Evolutionary conservation across 2,329 filamentous ascomycete genomes (phyloP).

Genomic region (Neonectria punicea): DNA sequence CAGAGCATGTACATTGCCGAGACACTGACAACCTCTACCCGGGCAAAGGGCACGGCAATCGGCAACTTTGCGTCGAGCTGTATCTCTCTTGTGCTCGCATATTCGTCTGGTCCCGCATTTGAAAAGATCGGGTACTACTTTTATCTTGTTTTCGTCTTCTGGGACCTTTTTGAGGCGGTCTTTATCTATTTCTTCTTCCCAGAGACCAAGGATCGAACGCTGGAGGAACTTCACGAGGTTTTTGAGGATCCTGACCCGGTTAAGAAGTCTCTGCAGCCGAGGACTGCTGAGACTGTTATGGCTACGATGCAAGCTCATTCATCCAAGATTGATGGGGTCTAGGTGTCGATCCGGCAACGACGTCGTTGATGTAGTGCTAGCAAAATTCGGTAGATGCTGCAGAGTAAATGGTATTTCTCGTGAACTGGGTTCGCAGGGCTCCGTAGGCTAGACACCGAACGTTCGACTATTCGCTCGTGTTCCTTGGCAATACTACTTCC

Average conservation of each 20-base stretch:
- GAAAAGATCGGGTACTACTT: constrained; percentile 57
- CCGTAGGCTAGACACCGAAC: too few species aligned
- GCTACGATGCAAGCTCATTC: constrained; percentile 25
- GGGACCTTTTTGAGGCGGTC: constrained; percentile 54
- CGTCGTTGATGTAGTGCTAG: too few species aligned
- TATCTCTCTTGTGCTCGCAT: constrained; percentile 55
- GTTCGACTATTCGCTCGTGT: too few species aligned
- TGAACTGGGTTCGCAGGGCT: too few species aligned
- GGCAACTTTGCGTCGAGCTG: constrained; percentile 53
- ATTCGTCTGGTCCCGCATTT: constrained; percentile 55
- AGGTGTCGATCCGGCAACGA: neutral
- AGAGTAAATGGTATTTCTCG: too few species aligned
- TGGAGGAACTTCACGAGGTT: constrained; percentile 58
- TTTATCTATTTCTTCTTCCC: constrained; percentile 62
- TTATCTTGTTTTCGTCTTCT: constrained; percentile 56
- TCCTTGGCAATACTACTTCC: too few species aligned
- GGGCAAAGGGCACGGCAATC: constrained; percentile 51
- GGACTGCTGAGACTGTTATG: constrained; percentile 29
- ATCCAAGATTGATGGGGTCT: constrained; percentile 10
- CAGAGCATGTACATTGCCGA: constrained; percentile 51
- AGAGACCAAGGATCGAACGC: constrained; percentile 57
- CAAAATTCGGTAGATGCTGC: too few species aligned
- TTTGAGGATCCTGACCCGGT: constrained; percentile 33
- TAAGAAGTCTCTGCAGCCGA: constrained; percentile 32
- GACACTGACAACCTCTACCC: constrained; percentile 45